Conservation (phyloP, 257 asterid species). For the Nicotiana knightiana region DNA sequence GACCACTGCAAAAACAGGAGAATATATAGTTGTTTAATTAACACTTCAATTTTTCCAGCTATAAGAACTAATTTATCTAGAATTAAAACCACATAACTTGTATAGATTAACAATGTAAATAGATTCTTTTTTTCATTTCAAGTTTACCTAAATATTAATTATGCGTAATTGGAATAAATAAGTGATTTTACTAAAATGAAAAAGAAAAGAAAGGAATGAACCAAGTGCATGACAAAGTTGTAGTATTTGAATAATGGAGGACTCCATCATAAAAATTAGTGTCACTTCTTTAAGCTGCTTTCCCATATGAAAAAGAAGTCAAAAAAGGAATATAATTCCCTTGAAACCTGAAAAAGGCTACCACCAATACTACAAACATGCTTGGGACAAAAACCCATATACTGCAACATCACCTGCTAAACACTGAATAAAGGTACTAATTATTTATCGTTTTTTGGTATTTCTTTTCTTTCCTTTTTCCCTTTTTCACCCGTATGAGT, state of each 20-base stretch:
- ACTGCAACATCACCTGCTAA: constrained; percentile 4
- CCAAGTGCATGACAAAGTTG: neutral
- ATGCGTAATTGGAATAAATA: no score
- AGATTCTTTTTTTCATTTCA: no score
- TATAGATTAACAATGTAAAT: no score
- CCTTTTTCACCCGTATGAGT: neutral
- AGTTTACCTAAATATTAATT: no score
- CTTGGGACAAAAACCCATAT: constrained; percentile 10
- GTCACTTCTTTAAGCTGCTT: constrained; percentile 1
- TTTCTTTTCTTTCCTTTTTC: neutral
- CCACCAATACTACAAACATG: constrained; percentile 1
- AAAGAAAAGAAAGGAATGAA: neutral
- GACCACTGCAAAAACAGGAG: constrained; percentile 31
- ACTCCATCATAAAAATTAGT: neutral
- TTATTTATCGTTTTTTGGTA: neutral
- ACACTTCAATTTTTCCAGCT: neutral
- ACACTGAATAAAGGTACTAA: neutral
- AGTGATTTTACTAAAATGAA: neutral
- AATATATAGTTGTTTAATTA: neutral
- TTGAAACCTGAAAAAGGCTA: constrained; percentile 13
- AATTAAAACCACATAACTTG: no score
- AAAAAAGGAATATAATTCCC: constrained; percentile 8
- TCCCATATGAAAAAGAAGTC: constrained; percentile 7
- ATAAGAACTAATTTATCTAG: no score
- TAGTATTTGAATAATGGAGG: neutral